Conservation (phyloP, 1,139 yeast species). For the Suhomyces atakaporum region DNA sequence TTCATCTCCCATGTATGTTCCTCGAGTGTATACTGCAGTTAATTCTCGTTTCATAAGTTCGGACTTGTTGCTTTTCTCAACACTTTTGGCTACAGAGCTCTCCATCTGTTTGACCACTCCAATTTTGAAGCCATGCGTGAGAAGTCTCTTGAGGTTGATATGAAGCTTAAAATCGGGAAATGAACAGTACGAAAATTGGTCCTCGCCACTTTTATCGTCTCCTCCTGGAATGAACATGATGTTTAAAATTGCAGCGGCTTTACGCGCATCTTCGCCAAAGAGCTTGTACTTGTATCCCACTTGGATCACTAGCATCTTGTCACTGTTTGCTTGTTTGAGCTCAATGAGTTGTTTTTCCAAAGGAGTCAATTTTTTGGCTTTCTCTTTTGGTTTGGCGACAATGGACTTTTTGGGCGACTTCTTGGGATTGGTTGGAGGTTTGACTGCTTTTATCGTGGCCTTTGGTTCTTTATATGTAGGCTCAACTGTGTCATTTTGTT, state of each 20-base stretch:
- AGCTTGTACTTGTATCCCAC: slow-evolving; percentile 91
- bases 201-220: slow-evolving; percentile 43
- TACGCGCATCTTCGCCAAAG: slow-evolving; percentile 79
- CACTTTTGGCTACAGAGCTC: slow-evolving; percentile 66
- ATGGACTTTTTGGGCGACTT: slow-evolving; percentile 3
- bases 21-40: slow-evolving; percentile 76
- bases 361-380: slow-evolving; percentile 53
- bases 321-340: slow-evolving; percentile 59
- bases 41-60: slow-evolving; percentile 69
- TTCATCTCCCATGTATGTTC: slow-evolving; percentile 76
- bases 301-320: slow-evolving; percentile 75
- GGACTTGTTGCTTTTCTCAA: slow-evolving; percentile 43
- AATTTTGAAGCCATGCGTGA: slow-evolving; percentile 68
- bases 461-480: too few relatives aligned
- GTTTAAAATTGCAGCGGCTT: slow-evolving; percentile 64
- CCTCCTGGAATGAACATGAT: slow-evolving; percentile 73
- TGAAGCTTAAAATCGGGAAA: slow-evolving; percentile 78
- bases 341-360: slow-evolving; percentile 74
- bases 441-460: not conserved
- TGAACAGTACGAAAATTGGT: slow-evolving; percentile 77
- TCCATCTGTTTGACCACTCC: slow-evolving; percentile 89
- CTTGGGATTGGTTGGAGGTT: not conserved
- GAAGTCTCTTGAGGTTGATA: slow-evolving; percentile 67
- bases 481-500: too few relatives aligned
- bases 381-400: slow-evolving; percentile 5